Base-by-base conservation (phyloP, 108 stramenopile species). In the Stephanodiscus minutulus region DNA sequence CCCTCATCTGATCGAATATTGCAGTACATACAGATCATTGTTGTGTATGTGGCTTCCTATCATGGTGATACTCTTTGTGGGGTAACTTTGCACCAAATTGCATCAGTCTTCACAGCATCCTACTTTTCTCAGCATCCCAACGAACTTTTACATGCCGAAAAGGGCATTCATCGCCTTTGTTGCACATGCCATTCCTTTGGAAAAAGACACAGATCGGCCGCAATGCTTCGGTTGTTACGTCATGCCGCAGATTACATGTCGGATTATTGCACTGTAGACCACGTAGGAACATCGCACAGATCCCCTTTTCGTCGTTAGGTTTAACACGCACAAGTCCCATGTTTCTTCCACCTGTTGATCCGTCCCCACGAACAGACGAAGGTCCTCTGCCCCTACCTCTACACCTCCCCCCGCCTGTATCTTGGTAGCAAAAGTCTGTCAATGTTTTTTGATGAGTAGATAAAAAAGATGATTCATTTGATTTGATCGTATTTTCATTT, bases 151-250 rank as follows among this genome's bases (percentile, higher is more conserved):
- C 84, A 68, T 92, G 91, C 25, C 86, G 84, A 70, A 90, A 92
- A 27, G 65, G 62, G 70, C 91, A 92, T 39, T 77, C 72, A 28
- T 83, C 85, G n/a, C 85, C 89, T 67, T 82, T 87, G 24, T 83
- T 68, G 69, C 91, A 92, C 78, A 87, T 83, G 7, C 91, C 91
- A 57, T 90, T 77, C 10, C 85, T 80, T 44, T 88, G 87, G 59
- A 92, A 92, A 73, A 86, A 92, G 17, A 81, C 85, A 35, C 91
- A 92, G n/a, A 89, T 86, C 35, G 91, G 91, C 12, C 79, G 66
- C 2, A 85, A 82, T n/a, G 76, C 79, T 69, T 92, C 89, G 9
- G 77, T 74, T 10, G 88, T 77, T 53, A 90, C 81, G 59, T 92
- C 91, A 59, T 92, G 91, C 29, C 91, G 84, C 46, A 84, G 85